Base-by-base conservation (phyloP, 768 basidiomycete species). In the Saitozyma sp. region DNA sequence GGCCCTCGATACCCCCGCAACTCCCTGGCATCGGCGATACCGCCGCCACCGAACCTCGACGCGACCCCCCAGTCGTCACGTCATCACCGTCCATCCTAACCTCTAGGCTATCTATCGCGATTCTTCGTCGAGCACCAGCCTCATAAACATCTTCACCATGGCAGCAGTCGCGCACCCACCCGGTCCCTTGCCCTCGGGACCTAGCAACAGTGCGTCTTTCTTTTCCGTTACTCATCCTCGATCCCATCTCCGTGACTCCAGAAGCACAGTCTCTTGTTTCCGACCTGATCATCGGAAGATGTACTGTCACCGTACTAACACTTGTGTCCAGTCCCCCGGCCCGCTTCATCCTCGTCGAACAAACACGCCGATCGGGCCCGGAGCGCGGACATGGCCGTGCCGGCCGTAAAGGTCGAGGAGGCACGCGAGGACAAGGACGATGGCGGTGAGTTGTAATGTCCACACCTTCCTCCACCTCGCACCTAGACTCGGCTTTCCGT, bases 141-240 rank as follows among this genome's bases (percentile, higher is more conserved):
- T 52, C 13, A 52, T 29, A 2, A 52, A 2, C 37, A 7, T 52
- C 6, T 46, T 43, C 53, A 56, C 20, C 17, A 73, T 74, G 73
- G 68, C 73, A 48, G 73, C 73, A 38, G 64, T 70, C 39, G 72
- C 72, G 41, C 63, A 50, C 42, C 65, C 73, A 39, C 66, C 67
- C 20, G 46, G 59, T 38, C 20, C 52, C 50, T 39, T 56, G 13
- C 50, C 54, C 3, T 49, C 61, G 9, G 60, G 59, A n/a, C 64
- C 64, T 19, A 51, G 49, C 8, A 58, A 43, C 53, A 48, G 62
- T 60, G 45, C 6, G 58, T 62, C 40, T 58, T 14, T 43, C 11
- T 56, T 17, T 43, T 6, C 41, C 59, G 13, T 43, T 20, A 19
- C 39, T n/a, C n/a, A n/a, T n/a, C n/a, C n/a, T n/a, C n/a, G n/a